Evolutionary conservation across 1,284 basidiomycete genomes (phyloP), one percentile per base, ranked within the genome.

Genomic region (Kwoniella shivajii): DNA sequence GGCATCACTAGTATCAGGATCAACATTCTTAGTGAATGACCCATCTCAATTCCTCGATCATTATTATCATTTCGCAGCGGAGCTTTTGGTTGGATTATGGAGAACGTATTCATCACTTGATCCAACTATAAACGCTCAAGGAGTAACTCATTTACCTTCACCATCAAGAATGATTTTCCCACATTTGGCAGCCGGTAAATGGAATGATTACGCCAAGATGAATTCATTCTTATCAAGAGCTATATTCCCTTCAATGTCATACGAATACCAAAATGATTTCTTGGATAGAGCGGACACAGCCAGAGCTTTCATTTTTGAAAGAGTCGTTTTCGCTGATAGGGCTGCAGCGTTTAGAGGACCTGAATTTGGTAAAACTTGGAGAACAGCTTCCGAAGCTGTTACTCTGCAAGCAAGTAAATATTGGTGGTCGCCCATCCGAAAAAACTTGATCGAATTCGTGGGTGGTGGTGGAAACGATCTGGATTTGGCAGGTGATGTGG

Each of bases 71-170:
- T 73, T 56, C 56, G 86, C 88, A 29, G 91, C 91, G 5, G 92
- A 95, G 72, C 84, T 92, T 16, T 87, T 89, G 77, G 90, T 90
- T 60, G 90, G 91, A 42, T 84, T 92, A 63, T 93, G 90, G 90
- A 83, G 90, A 22, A 86, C 90, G 0, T 93, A 92, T 71, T 84
- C 89, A 31, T 86, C 88, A 1, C 81, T 92, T 16, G 90, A 92
- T 73, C 83, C 84, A 0, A 79, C 78, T 24, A 90, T 92, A 60
- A 76, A 85, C 10, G 64, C 82, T 0, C 78, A 82, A 36, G 90
- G 89, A 20, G 82, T 83, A 2, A 78, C 81, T 0, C 69, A 73
- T 54, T 85, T 94, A 20, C 88, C 88, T 0, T 81, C 87, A 0
- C 84, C 88, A 0, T 83, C 86, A 1, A 86, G 88, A 7, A 78